These are phyloP conservation scores for Epichloe coenophiala DNA, from an alignment of 2,329 filamentous ascomycete genomes.

Conservation along the genomic window DNA sequence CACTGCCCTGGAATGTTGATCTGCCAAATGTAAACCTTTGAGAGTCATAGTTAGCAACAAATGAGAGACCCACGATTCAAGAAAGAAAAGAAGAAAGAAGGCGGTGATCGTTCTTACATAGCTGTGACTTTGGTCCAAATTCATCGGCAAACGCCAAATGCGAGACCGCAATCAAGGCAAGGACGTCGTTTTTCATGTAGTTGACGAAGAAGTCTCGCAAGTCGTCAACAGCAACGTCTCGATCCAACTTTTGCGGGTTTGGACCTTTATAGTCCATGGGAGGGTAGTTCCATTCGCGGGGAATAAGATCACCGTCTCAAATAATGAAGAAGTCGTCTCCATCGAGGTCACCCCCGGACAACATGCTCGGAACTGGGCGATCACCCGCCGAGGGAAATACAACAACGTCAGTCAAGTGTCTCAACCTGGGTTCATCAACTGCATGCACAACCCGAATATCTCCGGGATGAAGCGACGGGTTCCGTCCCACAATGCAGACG, in stretches of 20 bases:
- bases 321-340: constrained; percentile 93
- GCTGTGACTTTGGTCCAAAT: constrained; percentile 50
- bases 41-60: neutral
- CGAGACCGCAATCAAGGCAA: constrained; percentile 66
- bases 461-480: constrained; percentile 86
- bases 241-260: constrained; percentile 38
- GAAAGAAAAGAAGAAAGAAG: too few species aligned
- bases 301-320: constrained; percentile 70
- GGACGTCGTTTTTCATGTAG: constrained; percentile 82
- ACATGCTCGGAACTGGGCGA: constrained; percentile 80
- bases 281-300: constrained; percentile 51
- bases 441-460: constrained; percentile 82
- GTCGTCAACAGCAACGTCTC: constrained; percentile 56
- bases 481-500: constrained; percentile 72
- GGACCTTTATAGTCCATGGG: constrained; percentile 66
- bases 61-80: neutral
- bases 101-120: constrained; percentile 37
- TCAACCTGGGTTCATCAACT: constrained; percentile 58
- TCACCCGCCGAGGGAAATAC: constrained; percentile 79
- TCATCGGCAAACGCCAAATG: constrained; percentile 69
- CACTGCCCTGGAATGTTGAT: constrained; percentile 78
- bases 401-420: constrained; percentile 70
- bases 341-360: constrained; percentile 93
- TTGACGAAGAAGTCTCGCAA: constrained; percentile 76
- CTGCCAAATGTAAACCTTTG: constrained; percentile 55